A percentile compares a stretch with the other conserved stretches of the same genome.
Conservation (phyloP, 352 stramenopile genomes). For the Phytophthora pluvialis region DNA sequence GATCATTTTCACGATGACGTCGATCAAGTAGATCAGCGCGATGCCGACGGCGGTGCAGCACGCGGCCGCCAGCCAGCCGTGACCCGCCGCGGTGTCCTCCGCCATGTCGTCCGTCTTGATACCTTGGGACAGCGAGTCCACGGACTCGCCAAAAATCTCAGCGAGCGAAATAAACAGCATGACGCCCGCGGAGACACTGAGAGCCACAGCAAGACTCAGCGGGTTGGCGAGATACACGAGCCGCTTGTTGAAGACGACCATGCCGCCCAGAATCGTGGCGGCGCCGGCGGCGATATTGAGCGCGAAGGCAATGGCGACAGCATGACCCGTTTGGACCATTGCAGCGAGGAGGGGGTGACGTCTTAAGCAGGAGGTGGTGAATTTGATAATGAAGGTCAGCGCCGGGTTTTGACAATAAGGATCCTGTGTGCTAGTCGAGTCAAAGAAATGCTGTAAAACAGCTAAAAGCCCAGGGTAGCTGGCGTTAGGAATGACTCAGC, state of each 20-base stretch:
- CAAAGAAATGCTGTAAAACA: slow-evolving; percentile 27
- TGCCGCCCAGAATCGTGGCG: slow-evolving; percentile 53
- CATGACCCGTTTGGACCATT: slow-evolving; percentile 47
- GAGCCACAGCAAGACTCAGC: slow-evolving; percentile 46
- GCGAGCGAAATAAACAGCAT: slow-evolving; percentile 78
- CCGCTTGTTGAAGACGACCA: slow-evolving; percentile 54
- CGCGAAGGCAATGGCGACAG: slow-evolving; percentile 20
- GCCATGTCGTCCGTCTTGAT: slow-evolving; percentile 45
- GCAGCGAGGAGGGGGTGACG: background rate
- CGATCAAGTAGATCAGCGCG: slow-evolving; percentile 14
- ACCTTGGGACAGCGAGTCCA: slow-evolving; percentile 28
- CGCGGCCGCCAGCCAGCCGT: slow-evolving; percentile 38
- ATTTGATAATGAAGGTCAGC: slow-evolving; percentile 21
- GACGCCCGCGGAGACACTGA: slow-evolving; percentile 62
- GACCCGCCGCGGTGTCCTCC: slow-evolving; percentile 30
- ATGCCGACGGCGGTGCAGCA: slow-evolving; percentile 1
- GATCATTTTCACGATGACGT: slow-evolving; percentile 10
- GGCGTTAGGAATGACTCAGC: slow-evolving; percentile 13
- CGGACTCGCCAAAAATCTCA: slow-evolving; percentile 58
- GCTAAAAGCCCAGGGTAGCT: background rate
- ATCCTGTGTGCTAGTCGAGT: background rate
- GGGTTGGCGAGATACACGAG: slow-evolving; percentile 56
- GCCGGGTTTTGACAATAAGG: background rate
- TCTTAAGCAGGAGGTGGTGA: background rate
- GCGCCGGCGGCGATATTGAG: slow-evolving; percentile 19